A percentile compares a stretch with the other conserved stretches of the same genome.
These are phyloP conservation scores for Epithele typhae DNA, from an alignment of 768 basidiomycete genomes.

Conservation along the genomic window DNA sequence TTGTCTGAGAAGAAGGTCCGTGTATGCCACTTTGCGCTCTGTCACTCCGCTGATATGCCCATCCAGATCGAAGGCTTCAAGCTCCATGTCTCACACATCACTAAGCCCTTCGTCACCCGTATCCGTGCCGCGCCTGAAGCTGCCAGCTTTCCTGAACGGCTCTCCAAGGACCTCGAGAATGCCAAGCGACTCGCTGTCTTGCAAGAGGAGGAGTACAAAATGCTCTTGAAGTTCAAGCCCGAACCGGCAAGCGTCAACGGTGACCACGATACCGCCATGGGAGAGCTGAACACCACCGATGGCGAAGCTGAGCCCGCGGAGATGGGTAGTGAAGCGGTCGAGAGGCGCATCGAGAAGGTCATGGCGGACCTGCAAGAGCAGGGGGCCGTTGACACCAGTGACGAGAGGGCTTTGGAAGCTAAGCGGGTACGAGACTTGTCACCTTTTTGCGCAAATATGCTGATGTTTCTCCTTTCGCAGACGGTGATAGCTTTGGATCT, in stretches of 20 bases:
- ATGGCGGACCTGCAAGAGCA: slow-evolving; percentile 67
- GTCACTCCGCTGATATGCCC: background rate
- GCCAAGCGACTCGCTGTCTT: slow-evolving; percentile 67
- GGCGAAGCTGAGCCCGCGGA: slow-evolving; percentile 56
- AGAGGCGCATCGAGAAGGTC: slow-evolving; percentile 75
- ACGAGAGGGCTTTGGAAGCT: slow-evolving; percentile 61
- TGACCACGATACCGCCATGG: slow-evolving; percentile 25
- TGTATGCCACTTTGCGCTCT: background rate
- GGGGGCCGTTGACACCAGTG: slow-evolving; percentile 50
- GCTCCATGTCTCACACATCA: slow-evolving; percentile 81
- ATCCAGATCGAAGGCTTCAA: slow-evolving; percentile 95
- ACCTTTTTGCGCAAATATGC: background rate
- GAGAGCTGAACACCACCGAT: slow-evolving; percentile 20
- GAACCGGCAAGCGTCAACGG: slow-evolving; percentile 14
- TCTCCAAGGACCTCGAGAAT: slow-evolving; percentile 77
- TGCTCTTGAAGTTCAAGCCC: slow-evolving; percentile 42
- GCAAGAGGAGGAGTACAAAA: slow-evolving; percentile 67
- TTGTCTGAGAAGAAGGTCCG: slow-evolving; percentile 82
- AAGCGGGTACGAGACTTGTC: slow-evolving; percentile 54
- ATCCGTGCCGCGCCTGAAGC: slow-evolving; percentile 80
- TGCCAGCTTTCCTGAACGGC: slow-evolving; percentile 72
- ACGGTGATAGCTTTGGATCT: slow-evolving; percentile 83
- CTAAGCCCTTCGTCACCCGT: slow-evolving; percentile 72
- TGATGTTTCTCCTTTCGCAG: slow-evolving; percentile 33
- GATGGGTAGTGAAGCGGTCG: slow-evolving; percentile 73